Evolutionary conservation across 2,329 filamentous ascomycete genomes (phyloP).

Genomic region (Coniochaeta sp.): DNA sequence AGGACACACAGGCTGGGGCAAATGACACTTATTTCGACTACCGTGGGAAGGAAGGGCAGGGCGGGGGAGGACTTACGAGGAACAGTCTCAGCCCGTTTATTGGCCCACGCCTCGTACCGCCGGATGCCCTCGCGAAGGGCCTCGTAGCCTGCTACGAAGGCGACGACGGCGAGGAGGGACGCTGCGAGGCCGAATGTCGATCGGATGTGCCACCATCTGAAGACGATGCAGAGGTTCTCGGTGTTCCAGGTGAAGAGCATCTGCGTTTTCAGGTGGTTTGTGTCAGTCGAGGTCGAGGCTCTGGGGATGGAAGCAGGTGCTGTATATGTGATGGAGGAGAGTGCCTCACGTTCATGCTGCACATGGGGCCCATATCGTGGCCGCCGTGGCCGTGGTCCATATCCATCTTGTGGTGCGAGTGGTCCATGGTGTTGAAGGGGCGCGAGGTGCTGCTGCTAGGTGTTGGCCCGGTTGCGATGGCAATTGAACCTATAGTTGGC

Average conservation of each 20-base stretch:
- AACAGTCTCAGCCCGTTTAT: constrained; percentile 37
- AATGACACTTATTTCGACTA: neutral
- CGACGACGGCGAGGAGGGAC: constrained; percentile 75
- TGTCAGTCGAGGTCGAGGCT: neutral
- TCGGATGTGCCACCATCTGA: constrained; percentile 81
- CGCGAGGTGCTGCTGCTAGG: neutral
- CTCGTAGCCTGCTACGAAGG: constrained; percentile 89
- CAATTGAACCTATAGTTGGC: neutral
- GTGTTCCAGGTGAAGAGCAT: constrained; percentile 99
- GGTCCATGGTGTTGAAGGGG: constrained; percentile 27
- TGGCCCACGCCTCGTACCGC: constrained; percentile 61
- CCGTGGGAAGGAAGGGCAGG: no score
- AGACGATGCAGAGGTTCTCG: constrained; percentile 90
- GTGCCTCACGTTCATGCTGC: constrained; percentile 84
- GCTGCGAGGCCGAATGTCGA: constrained; percentile 67
- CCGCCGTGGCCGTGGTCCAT: constrained; percentile 35
- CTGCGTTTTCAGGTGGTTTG: constrained; percentile 33
- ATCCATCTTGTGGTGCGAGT: constrained; percentile 34
- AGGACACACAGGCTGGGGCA: neutral
- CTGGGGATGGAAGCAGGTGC: neutral
- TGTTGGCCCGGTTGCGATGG: neutral
- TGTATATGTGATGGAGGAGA: neutral
- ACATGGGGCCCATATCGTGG: constrained; percentile 43
- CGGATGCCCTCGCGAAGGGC: constrained; percentile 70
- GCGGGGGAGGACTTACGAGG: constrained; percentile 43